Conservation (phyloP, 306 rosid genomes). For the Ochetophila trinervis region DNA sequence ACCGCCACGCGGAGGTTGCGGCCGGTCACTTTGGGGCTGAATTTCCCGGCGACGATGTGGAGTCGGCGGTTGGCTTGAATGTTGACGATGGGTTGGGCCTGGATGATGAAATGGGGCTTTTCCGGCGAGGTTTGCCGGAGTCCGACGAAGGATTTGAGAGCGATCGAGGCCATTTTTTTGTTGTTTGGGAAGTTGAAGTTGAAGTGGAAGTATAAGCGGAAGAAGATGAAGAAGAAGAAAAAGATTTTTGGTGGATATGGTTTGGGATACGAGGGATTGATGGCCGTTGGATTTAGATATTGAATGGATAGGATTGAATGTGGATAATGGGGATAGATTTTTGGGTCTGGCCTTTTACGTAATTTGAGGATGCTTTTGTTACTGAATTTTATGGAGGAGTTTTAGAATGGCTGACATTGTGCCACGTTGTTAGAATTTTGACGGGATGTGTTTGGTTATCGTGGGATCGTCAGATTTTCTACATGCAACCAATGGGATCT, state of each 20-base stretch:
- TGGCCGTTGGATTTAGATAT: constrained; percentile 41
- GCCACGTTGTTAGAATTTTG: constrained; percentile 44
- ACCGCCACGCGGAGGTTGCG: constrained; percentile 87
- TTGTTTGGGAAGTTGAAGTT: constrained; percentile 7
- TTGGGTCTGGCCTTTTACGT: constrained; percentile 25
- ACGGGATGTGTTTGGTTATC: not conserved
- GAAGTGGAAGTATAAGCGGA: not conserved
- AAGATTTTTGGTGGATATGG: constrained; percentile 53
- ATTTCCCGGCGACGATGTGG: constrained; percentile 48
- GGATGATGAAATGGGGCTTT: constrained; percentile 36
- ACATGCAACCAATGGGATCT: constrained; percentile 19
- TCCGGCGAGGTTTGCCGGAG: constrained; percentile 79
- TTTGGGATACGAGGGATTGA: constrained; percentile 32
- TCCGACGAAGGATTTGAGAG: constrained; percentile 80
- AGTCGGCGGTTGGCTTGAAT: constrained; percentile 31
- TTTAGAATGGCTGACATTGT: constrained; percentile 16
- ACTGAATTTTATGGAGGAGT: no score
- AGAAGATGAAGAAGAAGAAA: not conserved
- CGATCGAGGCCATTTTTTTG: constrained; percentile 62
- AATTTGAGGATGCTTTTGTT: not conserved
- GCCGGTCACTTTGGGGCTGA: constrained; percentile 66
- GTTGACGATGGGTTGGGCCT: constrained; percentile 19
- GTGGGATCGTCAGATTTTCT: not conserved
- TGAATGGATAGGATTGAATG: constrained; percentile 38
- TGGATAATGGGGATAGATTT: constrained; percentile 51